Percentiles rank a stretch among this genome's conserved stretches.
phyloP scores from a whole-genome alignment of 1,284 basidiomycete species.

The Macrocybe sp. region DNA sequence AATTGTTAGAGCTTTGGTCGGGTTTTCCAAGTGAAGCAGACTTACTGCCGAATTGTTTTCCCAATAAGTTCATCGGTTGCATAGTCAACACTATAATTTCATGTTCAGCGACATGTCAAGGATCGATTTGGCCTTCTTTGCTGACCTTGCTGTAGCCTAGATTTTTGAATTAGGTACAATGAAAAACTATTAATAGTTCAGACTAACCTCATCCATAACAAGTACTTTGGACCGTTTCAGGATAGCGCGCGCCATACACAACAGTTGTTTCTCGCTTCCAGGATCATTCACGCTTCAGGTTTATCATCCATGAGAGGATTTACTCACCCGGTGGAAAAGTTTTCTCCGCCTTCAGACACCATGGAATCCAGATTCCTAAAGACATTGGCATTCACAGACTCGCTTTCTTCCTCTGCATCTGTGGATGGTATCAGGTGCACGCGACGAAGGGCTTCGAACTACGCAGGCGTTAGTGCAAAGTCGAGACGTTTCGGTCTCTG shows the following conservation, averaged over 20 bases:
- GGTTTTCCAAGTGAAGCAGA: constrained; percentile 4
- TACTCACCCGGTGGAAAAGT: constrained; percentile 82
- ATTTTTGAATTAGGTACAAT: constrained; percentile 4
- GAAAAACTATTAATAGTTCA: background rate
- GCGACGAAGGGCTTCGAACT: constrained; percentile 85
- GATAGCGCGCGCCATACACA: constrained; percentile 84
- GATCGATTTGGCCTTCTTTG: constrained; percentile 1
- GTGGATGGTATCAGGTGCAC: constrained; percentile 79
- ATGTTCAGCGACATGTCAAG: constrained; percentile 3
- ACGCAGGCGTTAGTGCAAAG: constrained; percentile 3
- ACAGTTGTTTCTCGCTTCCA: constrained; percentile 70
- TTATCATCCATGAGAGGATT: background rate
- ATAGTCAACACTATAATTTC: constrained; percentile 57
- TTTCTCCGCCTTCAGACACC: constrained; percentile 89
- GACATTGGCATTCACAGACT: constrained; percentile 71
- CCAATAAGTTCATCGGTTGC: constrained; percentile 73
- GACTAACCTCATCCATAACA: constrained; percentile 75
- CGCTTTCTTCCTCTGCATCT: constrained; percentile 47
- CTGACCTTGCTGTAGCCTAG: constrained; percentile 63
- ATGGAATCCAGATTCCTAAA: constrained; percentile 84
- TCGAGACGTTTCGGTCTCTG: background rate
- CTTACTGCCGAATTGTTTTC: constrained; percentile 70
- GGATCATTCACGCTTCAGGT: background rate
- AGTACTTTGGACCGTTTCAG: constrained; percentile 71
- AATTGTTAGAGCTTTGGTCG: constrained; percentile 4